Evolutionary conservation across 78 protist species (phyloP).

Genomic region (Dictyostelium capitatum): DNA sequence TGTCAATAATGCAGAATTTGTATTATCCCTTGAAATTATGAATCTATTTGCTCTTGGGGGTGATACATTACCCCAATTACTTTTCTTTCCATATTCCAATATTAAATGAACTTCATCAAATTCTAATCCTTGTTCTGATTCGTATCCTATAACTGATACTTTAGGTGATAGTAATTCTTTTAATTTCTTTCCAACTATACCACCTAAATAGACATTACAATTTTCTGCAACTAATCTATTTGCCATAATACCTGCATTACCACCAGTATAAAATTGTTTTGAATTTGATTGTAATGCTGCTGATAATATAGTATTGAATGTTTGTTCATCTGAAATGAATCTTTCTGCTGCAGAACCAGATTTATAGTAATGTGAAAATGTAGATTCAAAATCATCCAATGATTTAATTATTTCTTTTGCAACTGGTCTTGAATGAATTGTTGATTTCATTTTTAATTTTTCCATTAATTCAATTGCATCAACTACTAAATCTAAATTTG

Average conservation of each 20-base stretch:
- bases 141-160: slow-evolving; percentile 24
- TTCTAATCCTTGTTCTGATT: background rate
- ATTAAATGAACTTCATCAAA: slow-evolving; percentile 75
- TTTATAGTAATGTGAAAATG: slow-evolving; percentile 56
- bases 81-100: slow-evolving; percentile 45
- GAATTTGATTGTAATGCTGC: slow-evolving; percentile 1
- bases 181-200: slow-evolving; percentile 58
- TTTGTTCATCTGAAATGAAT: slow-evolving; percentile 16
- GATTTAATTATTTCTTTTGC: slow-evolving; percentile 1
- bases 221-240: slow-evolving; percentile 36
- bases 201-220: slow-evolving; percentile 57
- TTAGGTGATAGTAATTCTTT: background rate
- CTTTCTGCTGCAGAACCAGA: slow-evolving; percentile 81
- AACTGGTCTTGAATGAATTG: background rate
- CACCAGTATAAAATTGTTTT: slow-evolving; percentile 67
- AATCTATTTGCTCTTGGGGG: slow-evolving; percentile 76
- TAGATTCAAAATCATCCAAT: slow-evolving; percentile 22
- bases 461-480: slow-evolving; percentile 61
- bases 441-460: slow-evolving; percentile 3
- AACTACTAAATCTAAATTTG: slow-evolving; percentile 79
- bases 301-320: background rate
- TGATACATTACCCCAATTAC: background rate
- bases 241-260: slow-evolving; percentile 84
- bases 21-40: slow-evolving; percentile 50
- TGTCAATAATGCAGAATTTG: slow-evolving; percentile 43